These are phyloP conservation scores for Hondaea fermentalgiana DNA, from an alignment of 108 stramenopile genomes.

Conservation along the genomic window DNA sequence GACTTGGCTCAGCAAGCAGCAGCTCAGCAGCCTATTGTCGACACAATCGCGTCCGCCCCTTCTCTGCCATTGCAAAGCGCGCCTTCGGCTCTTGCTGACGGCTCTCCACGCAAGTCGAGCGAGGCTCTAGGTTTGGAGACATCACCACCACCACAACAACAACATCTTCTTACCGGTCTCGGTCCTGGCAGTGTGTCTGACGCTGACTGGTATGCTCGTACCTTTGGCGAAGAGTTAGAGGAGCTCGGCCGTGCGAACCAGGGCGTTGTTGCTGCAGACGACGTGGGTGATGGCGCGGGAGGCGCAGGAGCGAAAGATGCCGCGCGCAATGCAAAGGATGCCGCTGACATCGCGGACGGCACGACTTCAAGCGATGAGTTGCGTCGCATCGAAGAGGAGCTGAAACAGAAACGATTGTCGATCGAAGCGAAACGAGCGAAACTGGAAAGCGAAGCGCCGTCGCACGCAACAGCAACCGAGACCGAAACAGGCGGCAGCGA, in stretches of 20 bases:
- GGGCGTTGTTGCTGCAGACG: not conserved
- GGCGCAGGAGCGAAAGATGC: not conserved
- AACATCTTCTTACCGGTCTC: not conserved
- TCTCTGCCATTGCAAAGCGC: no score
- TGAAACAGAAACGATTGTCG: conserved; percentile 35
- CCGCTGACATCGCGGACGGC: no score
- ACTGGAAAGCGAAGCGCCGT: not conserved
- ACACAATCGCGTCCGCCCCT: no score
- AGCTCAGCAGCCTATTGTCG: not conserved
- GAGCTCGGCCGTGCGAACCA: conserved; percentile 50
- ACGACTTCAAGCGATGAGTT: conserved; percentile 37
- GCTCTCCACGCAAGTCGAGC: no score
- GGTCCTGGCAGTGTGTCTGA: not conserved
- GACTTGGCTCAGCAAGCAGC: not conserved
- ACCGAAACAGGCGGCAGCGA: no score
- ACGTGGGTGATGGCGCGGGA: not conserved
- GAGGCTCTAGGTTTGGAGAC: no score
- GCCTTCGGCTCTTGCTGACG: no score
- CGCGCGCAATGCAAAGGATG: not conserved
- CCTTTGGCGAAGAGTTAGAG: conserved; percentile 41
- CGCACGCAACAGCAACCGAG: no score
- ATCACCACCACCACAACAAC: no score
- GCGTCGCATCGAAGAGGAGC: conserved; percentile 34
- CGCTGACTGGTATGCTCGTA: not conserved
- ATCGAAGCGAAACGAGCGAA: conserved; percentile 35